Conservation (phyloP, 1,284 basidiomycete genomes). For the Naganishia cerealis region DNA sequence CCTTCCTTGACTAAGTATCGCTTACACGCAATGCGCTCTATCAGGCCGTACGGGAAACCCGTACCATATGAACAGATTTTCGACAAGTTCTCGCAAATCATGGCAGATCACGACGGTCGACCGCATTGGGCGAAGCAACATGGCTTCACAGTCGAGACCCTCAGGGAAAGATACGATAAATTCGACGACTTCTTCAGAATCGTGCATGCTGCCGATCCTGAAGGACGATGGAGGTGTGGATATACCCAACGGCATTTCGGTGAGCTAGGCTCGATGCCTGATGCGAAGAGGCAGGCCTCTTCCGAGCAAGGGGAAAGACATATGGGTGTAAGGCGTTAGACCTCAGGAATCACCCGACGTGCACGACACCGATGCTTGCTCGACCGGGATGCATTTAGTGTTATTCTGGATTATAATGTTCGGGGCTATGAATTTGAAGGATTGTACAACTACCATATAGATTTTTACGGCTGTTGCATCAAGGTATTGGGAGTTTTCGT, state of each 20-base stretch:
- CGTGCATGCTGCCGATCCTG: conserved; percentile 72
- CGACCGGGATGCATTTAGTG: not conserved
- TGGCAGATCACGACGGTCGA: conserved; percentile 72
- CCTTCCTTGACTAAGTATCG: not conserved
- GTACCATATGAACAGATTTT: conserved; percentile 86
- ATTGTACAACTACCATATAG: conserved; percentile 11
- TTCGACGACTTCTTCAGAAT: conserved; percentile 78
- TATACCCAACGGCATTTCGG: conserved; percentile 60
- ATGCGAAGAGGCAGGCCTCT: conserved; percentile 1
- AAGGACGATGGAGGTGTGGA: conserved; percentile 67
- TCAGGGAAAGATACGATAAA: conserved; percentile 73
- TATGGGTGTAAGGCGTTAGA: conserved; percentile 3
- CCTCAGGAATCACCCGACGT: no score
- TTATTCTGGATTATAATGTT: not conserved
- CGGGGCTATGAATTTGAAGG: not conserved
- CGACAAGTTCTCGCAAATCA: conserved; percentile 72
- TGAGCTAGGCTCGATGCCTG: conserved; percentile 6
- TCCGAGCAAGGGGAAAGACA: conserved; percentile 19
- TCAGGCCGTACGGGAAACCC: conserved; percentile 81
- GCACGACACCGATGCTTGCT: not conserved
- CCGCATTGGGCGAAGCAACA: conserved; percentile 99
- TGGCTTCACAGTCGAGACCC: conserved; percentile 65
- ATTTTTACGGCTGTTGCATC: not conserved
- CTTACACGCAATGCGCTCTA: not conserved
- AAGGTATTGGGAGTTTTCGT: no score